Percentiles rank a stretch among this genome's conserved stretches.
These are phyloP conservation scores for Calonectria multiphialidica DNA, from an alignment of 2,329 filamentous ascomycete genomes.

Conservation along the genomic window DNA sequence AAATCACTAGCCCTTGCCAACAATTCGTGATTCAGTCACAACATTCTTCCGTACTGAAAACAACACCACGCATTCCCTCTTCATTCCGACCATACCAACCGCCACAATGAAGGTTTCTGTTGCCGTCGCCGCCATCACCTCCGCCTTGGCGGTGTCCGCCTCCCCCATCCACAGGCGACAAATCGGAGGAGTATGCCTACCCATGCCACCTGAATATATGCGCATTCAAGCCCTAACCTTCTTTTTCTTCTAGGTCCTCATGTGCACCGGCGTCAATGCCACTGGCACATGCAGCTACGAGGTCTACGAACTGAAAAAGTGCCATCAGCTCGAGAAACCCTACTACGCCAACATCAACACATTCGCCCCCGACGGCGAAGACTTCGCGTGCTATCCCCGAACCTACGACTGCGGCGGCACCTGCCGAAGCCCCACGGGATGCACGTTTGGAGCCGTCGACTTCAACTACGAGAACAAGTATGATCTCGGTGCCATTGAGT, in stretches of 20 bases:
- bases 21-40: constrained; percentile 29
- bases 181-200: constrained; percentile 59
- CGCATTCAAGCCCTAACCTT: constrained; percentile 11
- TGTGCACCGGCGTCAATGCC: constrained; percentile 64
- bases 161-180: constrained; percentile 55
- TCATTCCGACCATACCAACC: neutral
- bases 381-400: constrained; percentile 62
- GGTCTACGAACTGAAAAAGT: constrained; percentile 57
- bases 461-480: constrained; percentile 60
- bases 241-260: constrained; percentile 54
- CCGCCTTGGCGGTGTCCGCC: constrained; percentile 39
- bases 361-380: constrained; percentile 63
- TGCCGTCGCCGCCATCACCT: constrained; percentile 35
- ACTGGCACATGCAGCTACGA: constrained; percentile 60
- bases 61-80: neutral
- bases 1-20: constrained; percentile 28
- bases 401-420: constrained; percentile 54
- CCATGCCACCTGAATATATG: neutral
- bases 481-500: constrained; percentile 58
- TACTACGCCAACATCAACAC: constrained; percentile 58
- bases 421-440: constrained; percentile 65
- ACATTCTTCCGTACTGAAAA: neutral
- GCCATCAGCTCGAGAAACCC: constrained; percentile 58
- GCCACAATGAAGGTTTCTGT: constrained; percentile 47
- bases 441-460: constrained; percentile 62